Base-by-base conservation (phyloP, 2,329 filamentous ascomycete genomes). In the Penicillium glabrum region DNA sequence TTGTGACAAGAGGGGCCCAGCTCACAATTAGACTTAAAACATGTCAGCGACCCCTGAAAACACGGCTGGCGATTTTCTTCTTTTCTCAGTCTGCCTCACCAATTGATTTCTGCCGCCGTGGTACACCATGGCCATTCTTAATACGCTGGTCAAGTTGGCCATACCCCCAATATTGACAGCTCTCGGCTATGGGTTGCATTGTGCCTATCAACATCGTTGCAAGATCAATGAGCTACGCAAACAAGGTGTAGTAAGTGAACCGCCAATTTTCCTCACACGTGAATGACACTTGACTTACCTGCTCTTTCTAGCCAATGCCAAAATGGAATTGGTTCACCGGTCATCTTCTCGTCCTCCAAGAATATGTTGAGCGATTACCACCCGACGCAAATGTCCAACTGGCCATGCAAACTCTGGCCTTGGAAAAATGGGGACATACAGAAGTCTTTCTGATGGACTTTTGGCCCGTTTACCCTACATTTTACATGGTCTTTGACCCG, bases 281-380 rank as follows among this genome's bases (percentile, higher is more conserved):
- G 5, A 9, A 10, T 39, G 9, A 10, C 0, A 33, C 0, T 33
- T 33, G 3, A 19, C 16, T 19, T 7, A 19, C 7, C n/a, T 33
- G 5, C 3, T 31, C 8, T 21, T 11, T 23, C 10, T 27, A 50
- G 47, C 29, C 47, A 5, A 51, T 51, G 48, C 48, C 48, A 29
- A 44, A 51, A 51, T 51, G 48, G 48, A 51, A 44, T 9, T 51
- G 48, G 48, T n/a, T 51, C 7, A 43, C 37, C 16, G 48, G 48
- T 16, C 48, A 51, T n/a, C 35, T 51, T 31, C 35, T 43, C 23
- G 35, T 51, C 2, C 48, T 51, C 10, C 35, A 41, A 16, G n/a
- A 51, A 33, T 51, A 51, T 19, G 14, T 51, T 13, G 35, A 51
- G 4, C 48, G 23, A 3, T 14, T 51, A 33, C 48, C 48, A 9